These are phyloP conservation scores for Emmonsia crescens DNA, from an alignment of 2,329 filamentous ascomycete genomes.

Conservation along the genomic window DNA sequence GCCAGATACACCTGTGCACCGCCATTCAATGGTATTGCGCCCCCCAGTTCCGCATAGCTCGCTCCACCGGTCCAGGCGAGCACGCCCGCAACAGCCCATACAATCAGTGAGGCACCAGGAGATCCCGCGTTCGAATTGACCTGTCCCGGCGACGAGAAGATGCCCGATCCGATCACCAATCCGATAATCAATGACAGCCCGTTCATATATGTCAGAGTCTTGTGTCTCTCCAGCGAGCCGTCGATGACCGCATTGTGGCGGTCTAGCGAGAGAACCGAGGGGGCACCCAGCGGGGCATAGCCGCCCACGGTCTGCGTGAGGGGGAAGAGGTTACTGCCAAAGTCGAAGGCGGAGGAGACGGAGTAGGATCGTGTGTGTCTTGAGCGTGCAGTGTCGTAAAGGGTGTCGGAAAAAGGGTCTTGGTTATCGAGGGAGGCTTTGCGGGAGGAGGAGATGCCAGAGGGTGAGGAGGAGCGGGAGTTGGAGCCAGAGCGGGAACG, in stretches of 20 bases:
- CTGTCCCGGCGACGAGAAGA: constrained; percentile 88
- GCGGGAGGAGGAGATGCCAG: constrained; percentile 86
- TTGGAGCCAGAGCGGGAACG: background rate
- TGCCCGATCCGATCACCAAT: constrained; percentile 89
- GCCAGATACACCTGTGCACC: constrained; percentile 87
- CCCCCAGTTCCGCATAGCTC: constrained; percentile 90
- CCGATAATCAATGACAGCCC: constrained; percentile 84
- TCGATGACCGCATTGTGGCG: constrained; percentile 52
- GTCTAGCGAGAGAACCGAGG: constrained; percentile 47
- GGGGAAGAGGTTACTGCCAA: constrained; percentile 84
- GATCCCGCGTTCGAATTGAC: constrained; percentile 88
- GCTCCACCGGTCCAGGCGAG: constrained; percentile 93
- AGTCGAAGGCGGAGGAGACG: constrained; percentile 88
- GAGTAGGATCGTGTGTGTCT: constrained; percentile 63
- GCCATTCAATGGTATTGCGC: constrained; percentile 90
- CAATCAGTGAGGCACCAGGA: constrained; percentile 76
- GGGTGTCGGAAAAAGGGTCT: constrained; percentile 53
- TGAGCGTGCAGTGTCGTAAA: constrained; percentile 41
- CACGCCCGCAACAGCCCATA: constrained; percentile 84
- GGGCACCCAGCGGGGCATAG: constrained; percentile 77
- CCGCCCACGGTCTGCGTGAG: constrained; percentile 68
- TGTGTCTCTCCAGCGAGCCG: constrained; percentile 84
- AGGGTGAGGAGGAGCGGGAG: constrained; percentile 61
- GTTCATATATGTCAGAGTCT: constrained; percentile 90
- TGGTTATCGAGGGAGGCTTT: constrained; percentile 80